Evolutionary conservation across 176 grass and related monocot genomes (phyloP).

Genomic region (Ensete ventricosum): DNA sequence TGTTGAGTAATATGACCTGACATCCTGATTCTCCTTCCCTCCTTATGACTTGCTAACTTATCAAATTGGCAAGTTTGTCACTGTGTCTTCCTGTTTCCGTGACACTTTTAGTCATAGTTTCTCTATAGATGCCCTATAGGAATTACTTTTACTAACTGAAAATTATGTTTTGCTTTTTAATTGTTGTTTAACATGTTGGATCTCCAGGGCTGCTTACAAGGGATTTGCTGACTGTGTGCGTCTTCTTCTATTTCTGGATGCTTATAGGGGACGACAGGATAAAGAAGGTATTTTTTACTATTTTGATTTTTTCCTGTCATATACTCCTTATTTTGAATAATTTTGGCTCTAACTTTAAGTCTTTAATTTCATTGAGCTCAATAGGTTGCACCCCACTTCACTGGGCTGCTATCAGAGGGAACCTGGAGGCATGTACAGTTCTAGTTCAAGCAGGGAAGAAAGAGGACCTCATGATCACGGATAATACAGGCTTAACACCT

Average conservation of each 20-base stretch:
- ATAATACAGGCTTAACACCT: constrained; percentile 94
- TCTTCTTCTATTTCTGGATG: constrained; percentile 96
- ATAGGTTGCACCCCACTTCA: constrained; percentile 97
- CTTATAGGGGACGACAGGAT: constrained; percentile 79
- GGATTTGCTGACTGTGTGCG: constrained; percentile 91
- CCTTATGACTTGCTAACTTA: constrained; percentile 12
- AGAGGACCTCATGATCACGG: constrained; percentile 75
- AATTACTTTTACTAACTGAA: too few species aligned
- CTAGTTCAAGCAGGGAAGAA: constrained; percentile 99
- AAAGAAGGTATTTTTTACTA: constrained; percentile 64
- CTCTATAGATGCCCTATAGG: too few species aligned
- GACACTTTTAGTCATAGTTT: not conserved
- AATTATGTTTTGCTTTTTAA: not conserved
- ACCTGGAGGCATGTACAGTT: constrained; percentile 83
- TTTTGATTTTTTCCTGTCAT: not conserved
- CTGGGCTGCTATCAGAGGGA: constrained; percentile 97
- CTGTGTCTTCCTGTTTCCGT: not conserved
- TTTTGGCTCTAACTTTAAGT: constrained; percentile 1
- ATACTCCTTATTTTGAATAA: not conserved
- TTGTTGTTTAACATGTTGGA: too few species aligned
- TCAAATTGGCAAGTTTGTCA: not conserved
- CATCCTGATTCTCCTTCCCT: not conserved
- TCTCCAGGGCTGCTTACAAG: constrained; percentile 85
- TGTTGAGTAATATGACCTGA: not conserved
- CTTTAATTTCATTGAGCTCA: constrained; percentile 17